Conservation (phyloP, 352 stramenopile species). For the Globisporangium nunn region DNA sequence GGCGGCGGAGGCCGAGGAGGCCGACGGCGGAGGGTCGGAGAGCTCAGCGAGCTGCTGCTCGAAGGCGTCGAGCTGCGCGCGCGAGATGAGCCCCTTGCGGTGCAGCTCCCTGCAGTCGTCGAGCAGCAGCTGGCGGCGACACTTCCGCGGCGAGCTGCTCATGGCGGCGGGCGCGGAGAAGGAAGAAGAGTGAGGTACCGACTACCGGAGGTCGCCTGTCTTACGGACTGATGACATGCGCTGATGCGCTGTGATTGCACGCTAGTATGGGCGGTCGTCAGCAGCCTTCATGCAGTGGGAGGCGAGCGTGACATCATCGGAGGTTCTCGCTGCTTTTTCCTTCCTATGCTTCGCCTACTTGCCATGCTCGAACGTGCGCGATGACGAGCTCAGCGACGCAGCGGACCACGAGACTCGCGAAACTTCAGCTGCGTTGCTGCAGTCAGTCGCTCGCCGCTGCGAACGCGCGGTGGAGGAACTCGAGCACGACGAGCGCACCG, state of each 20-base stretch:
- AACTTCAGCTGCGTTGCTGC: too few species aligned
- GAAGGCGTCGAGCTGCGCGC: constrained; percentile 24
- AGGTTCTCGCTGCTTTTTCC: too few species aligned
- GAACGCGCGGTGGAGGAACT: constrained; percentile 27
- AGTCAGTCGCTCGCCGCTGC: background rate
- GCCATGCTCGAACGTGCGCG: background rate
- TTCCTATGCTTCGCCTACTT: too few species aligned
- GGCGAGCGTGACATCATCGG: background rate
- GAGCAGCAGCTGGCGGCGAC: constrained; percentile 15
- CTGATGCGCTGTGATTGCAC: too few species aligned
- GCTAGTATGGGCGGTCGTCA: too few species aligned
- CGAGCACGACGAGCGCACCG: constrained; percentile 62
- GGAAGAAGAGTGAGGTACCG: background rate
- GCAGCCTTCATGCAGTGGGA: background rate
- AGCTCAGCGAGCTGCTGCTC: constrained; percentile 12
- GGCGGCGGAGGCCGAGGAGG: background rate
- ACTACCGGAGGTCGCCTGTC: too few species aligned
- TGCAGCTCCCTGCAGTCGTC: constrained; percentile 32
- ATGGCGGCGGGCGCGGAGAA: background rate
- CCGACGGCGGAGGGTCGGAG: background rate
- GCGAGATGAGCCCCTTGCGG: constrained; percentile 21
- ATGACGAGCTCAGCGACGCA: background rate
- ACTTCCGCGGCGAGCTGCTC: background rate
- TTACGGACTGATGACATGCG: too few species aligned
- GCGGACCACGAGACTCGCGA: too few species aligned